These are phyloP conservation scores for Parafenestella ontariensis DNA, from an alignment of 2,329 filamentous ascomycete species.

Conservation along the genomic window DNA sequence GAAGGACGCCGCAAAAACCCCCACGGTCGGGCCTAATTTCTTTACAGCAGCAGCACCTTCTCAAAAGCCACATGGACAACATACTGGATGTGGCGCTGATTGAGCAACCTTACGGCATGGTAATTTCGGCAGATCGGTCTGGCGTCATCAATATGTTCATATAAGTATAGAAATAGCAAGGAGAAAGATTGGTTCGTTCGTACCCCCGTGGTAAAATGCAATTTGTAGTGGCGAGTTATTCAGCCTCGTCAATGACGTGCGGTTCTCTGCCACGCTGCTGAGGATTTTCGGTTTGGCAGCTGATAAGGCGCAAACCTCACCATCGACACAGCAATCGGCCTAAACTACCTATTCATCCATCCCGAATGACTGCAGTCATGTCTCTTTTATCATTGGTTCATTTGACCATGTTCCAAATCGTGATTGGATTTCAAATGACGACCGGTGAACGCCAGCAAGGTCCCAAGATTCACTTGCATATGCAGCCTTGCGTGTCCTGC, in stretches of 20 bases:
- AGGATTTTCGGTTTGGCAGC: not conserved
- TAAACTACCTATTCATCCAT: not conserved
- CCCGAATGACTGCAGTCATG: not conserved
- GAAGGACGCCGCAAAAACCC: conserved; percentile 53
- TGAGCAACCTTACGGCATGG: conserved; percentile 90
- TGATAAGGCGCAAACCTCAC: not conserved
- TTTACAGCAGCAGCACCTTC: conserved; percentile 87
- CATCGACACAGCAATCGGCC: not conserved
- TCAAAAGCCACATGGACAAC: conserved; percentile 86
- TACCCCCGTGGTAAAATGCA: not conserved
- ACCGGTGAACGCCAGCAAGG: conserved; percentile 23
- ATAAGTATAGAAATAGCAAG: conserved; percentile 41
- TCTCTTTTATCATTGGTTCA: not conserved
- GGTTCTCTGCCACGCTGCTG: not conserved
- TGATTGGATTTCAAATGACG: conserved; percentile 1
- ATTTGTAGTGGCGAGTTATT: not conserved
- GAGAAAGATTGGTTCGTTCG: not conserved
- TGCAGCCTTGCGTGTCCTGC: conserved; percentile 18
- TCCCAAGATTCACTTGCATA: conserved; percentile 10
- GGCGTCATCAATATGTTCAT: conserved; percentile 88
- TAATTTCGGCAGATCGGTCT: conserved; percentile 85
- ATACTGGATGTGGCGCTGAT: conserved; percentile 88
- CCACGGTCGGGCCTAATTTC: conserved; percentile 85
- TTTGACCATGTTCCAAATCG: not conserved
- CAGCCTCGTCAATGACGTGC: not conserved